Conservation (phyloP, 495 filamentous ascomycete genomes). For the Jackrogersella multiformis region DNA sequence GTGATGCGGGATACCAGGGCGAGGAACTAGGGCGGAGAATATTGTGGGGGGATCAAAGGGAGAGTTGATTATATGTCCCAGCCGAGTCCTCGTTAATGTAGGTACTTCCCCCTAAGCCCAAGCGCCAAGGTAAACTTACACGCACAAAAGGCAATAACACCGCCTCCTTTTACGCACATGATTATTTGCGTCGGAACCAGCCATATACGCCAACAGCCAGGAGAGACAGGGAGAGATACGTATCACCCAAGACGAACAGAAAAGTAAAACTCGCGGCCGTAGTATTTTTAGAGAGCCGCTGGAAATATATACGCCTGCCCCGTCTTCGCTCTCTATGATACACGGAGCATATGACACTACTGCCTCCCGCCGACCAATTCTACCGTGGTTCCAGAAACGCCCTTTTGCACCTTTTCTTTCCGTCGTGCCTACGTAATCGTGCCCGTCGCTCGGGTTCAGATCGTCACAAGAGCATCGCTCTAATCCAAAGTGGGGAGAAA, state of each 20-base stretch:
- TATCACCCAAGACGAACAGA: background rate
- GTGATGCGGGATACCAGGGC: no score
- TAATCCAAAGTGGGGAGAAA: slow-evolving; percentile 26
- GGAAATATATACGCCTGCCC: slow-evolving; percentile 19
- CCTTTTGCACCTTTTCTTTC: slow-evolving; percentile 7
- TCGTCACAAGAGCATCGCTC: slow-evolving; percentile 2
- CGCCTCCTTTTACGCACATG: background rate
- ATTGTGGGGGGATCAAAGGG: no score
- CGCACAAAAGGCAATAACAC: background rate
- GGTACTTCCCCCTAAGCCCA: no score
- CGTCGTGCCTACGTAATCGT: slow-evolving; percentile 6
- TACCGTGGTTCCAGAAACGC: slow-evolving; percentile 25
- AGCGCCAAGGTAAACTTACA: background rate
- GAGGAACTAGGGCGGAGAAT: no score
- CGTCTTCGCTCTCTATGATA: slow-evolving; percentile 15
- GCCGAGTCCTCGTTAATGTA: no score
- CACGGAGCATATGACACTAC: slow-evolving; percentile 1
- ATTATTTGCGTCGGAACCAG: background rate
- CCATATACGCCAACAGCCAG: background rate
- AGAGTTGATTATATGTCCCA: no score
- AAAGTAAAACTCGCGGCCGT: background rate
- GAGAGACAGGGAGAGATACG: background rate
- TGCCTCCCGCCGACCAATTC: slow-evolving; percentile 7
- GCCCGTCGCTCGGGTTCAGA: background rate
- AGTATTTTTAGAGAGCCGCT: background rate